Base-by-base conservation (phyloP, 2,329 filamentous ascomycete genomes). In the Berkeleyomyces rouxiae region DNA sequence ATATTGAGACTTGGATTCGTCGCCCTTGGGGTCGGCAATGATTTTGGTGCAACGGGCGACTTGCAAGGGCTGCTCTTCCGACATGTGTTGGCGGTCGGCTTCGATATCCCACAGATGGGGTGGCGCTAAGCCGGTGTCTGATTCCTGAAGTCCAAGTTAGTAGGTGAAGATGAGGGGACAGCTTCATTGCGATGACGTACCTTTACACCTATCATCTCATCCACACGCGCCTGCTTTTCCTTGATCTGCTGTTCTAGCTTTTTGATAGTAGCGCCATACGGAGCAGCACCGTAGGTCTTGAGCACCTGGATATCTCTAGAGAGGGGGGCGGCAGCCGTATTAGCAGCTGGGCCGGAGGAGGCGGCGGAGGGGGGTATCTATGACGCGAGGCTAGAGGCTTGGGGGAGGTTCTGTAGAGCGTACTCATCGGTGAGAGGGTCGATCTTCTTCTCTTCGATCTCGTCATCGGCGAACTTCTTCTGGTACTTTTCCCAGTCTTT, bases 161-260 rank as follows among this genome's bases (percentile, higher is more conserved):
- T 42, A 51, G 23, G 7, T 53, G 44, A 39, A 10, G 7, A 23
- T 3, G 5, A 39, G 5, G 43, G 42, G 10, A 33, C 40, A 5
- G 7, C 10, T n/a, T 23, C 13, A 44, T 36, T 33, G 9, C 16
- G 31, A 53, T 43, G 55, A 63, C 61, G 55, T 78, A 85, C 83
- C 79, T 89, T 90, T 70, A 89, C 85, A 63, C 85, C 93, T 69
- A 99, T 97, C 83, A 99, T 99, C 78, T 99, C 93, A 69, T 99
- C 95, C 66, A 99, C 92, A 66, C 90, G 96, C 71, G 89, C 87
- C 76, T 99, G 93, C 76, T 95, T 95, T 74, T 99, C 93, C 75
- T 97, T 99, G 80, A 99, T 97, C 77, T 96, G 88, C 76, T 97
- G 95, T 77, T 99, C 93, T 66, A 99, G 87, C 78, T 93, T 95